Conservation (phyloP, 495 filamentous ascomycete genomes). For the Hypoxylon trugodes region DNA sequence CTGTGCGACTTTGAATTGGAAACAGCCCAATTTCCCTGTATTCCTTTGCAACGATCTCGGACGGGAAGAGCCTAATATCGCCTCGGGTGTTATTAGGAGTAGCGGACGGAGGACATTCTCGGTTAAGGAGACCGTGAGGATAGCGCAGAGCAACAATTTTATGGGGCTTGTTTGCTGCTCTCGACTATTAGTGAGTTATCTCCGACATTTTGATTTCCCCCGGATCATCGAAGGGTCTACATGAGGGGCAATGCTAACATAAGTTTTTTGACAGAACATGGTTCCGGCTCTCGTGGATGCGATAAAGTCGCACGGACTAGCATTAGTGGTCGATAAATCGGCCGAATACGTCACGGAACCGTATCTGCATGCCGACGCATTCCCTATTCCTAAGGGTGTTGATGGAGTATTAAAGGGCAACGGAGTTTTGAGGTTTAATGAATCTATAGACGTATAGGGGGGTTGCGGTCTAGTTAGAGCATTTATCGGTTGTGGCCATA, state of each 20-base stretch:
- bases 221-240: no score
- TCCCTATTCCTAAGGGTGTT: constrained; percentile 68
- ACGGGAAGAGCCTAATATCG: constrained; percentile 53
- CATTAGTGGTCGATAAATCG: constrained; percentile 89
- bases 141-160: constrained; percentile 95
- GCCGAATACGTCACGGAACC: constrained; percentile 46
- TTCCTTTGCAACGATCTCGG: constrained; percentile 94
- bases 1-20: constrained; percentile 96
- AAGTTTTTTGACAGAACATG: constrained; percentile 71
- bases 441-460: constrained; percentile 87
- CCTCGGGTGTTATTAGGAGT: constrained; percentile 58
- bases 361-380: constrained; percentile 50
- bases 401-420: constrained; percentile 87
- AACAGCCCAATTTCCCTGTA: constrained; percentile 97
- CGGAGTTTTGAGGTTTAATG: constrained; percentile 90
- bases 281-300: constrained; percentile 90
- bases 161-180: constrained; percentile 96
- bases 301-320: constrained; percentile 92
- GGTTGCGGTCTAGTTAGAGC: background rate
- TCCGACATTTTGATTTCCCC: no score
- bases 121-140: constrained; percentile 92
- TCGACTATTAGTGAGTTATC: constrained; percentile 74
- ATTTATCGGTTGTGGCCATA: constrained; percentile 1
- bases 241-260: constrained; percentile 25
- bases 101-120: constrained; percentile 78